Base-by-base conservation (phyloP, 106 monocot genomes). In the Platanthera zijinensis region DNA sequence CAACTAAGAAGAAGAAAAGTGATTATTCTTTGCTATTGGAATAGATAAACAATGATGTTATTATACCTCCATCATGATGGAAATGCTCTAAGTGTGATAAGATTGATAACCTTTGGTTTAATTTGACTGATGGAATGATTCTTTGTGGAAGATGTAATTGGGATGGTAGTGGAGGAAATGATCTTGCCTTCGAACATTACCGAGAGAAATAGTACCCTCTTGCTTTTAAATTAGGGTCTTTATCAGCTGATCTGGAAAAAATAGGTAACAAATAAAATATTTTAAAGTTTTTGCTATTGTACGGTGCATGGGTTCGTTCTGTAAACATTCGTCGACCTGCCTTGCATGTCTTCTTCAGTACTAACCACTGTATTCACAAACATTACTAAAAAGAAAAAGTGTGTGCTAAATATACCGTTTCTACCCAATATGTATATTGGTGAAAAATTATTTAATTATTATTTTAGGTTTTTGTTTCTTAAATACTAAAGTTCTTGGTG, bases 101-200 rank as follows among this genome's bases (percentile, higher is more conserved):
- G 78, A 90, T 84, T 17, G 89, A 99, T 6, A 94, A 99, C 78
- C 88, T 99, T 59, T 99, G 97, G 97, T 87, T 99, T 51, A 99
- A 99, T 78, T 80, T 99, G 76, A 99, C 97, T 75, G 97, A 99
- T 86, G 97, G 97, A 51, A 86, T 85, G 87, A 92, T 99, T 45
- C 83, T 94, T 3, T 99, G 97, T 81, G 97, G 97, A 66, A 86
- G 92, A 76, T 88, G 54, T 78, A 91, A 89, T 82, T 99, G 94
- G 97, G 94, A 99, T 86, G 94, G 97, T 17, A 92, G 75, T 78
- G 97, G 97, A 56, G 97, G 97, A 18, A 99, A 99, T 81, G 86
- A 94, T 83, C 97, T 94, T 83, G 94, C 97, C 11, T 78, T 94
- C 72, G 91, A 92, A 78, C 87, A 99, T 68, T 99, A 90, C 53